Evolutionary conservation across 306 rosid genomes (phyloP).

Genomic region (Myrica gale): DNA sequence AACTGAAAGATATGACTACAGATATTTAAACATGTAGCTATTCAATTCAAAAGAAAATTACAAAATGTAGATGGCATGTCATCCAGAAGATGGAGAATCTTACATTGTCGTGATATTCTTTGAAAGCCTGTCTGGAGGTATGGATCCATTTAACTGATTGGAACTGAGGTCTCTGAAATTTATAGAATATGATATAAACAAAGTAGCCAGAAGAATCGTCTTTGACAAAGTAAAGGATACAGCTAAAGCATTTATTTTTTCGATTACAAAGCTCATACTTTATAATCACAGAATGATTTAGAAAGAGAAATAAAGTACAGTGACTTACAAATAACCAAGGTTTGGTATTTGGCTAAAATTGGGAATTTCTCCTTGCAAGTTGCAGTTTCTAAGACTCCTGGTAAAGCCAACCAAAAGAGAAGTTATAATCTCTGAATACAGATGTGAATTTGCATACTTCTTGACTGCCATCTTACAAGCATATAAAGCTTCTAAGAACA

Average conservation of each 20-base stretch:
- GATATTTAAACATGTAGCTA: not conserved
- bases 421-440: not conserved
- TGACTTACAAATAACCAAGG: constrained; percentile 78
- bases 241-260: not conserved
- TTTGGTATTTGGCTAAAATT: constrained; percentile 52
- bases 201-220: constrained; percentile 4
- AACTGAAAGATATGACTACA: not conserved
- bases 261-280: not conserved
- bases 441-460: not conserved
- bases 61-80: not conserved
- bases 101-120: constrained; percentile 72
- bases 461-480: not conserved
- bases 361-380: constrained; percentile 78
- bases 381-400: constrained; percentile 93
- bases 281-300: not conserved
- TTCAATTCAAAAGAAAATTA: no score
- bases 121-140: constrained; percentile 59
- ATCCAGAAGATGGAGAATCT: constrained; percentile 14
- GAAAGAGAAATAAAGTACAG: constrained; percentile 13
- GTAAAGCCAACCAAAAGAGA: constrained; percentile 31
- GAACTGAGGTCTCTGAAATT: constrained; percentile 76
- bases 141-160: constrained; percentile 61
- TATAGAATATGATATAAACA: constrained; percentile 28
- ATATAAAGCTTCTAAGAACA: constrained; percentile 6
- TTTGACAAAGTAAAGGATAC: not conserved